phyloP scores from a whole-genome alignment of 1,139 yeast species.

The Debaryomyces subglobosus region DNA sequence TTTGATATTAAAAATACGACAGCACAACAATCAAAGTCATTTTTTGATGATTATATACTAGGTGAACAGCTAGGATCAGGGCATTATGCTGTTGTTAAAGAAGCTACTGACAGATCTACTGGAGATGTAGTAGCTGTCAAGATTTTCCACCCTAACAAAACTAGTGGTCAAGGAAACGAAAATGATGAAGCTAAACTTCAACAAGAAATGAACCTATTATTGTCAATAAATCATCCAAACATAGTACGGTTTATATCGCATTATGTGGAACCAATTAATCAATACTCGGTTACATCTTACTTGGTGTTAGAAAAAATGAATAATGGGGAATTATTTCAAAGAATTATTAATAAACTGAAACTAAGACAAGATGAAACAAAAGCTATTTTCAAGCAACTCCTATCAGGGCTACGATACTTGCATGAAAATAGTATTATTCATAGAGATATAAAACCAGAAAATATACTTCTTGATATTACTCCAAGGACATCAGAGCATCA shows the following conservation, averaged over 20 bases:
- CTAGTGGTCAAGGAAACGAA: constrained; percentile 20
- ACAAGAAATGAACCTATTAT: constrained; percentile 67
- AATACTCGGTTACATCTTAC: constrained; percentile 58
- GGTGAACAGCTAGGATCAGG: constrained; percentile 73
- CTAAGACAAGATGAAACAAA: constrained; percentile 64
- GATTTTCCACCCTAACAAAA: constrained; percentile 70
- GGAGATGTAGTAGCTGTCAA: constrained; percentile 73
- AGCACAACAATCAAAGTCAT: constrained; percentile 32
- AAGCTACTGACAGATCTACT: constrained; percentile 58
- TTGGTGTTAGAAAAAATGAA: constrained; percentile 72
- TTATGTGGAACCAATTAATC: constrained; percentile 68
- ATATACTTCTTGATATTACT: constrained; percentile 72
- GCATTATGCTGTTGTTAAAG: constrained; percentile 77
- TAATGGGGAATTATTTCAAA: constrained; percentile 73
- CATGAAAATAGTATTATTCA: constrained; percentile 82
- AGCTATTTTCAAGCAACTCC: constrained; percentile 60
- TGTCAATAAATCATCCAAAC: constrained; percentile 70
- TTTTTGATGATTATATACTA: constrained; percentile 62
- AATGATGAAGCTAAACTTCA: constrained; percentile 58
- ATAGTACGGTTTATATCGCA: constrained; percentile 68
- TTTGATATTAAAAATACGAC: constrained; percentile 24
- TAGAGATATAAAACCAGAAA: constrained; percentile 88
- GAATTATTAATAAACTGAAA: constrained; percentile 65
- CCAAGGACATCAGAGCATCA: constrained; percentile 44
- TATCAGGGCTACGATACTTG: constrained; percentile 63